Evolutionary conservation across 116 monocot species (phyloP).

Genomic region (Trichopus zeylanicus): DNA sequence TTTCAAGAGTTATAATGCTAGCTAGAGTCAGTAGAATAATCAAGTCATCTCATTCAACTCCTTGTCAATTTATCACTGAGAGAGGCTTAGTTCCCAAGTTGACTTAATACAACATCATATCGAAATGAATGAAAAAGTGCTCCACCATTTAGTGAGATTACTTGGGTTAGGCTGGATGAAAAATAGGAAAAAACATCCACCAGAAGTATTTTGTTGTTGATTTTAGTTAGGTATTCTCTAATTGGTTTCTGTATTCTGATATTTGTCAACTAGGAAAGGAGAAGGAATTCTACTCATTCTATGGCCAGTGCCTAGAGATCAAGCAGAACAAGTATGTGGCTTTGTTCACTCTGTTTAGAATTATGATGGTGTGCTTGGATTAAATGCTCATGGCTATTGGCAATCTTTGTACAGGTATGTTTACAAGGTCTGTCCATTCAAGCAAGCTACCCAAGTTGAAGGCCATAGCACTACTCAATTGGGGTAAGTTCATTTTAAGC

Average conservation of each 20-base stretch:
- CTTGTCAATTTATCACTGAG: too few species aligned
- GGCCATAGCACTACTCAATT: slow-evolving; percentile 74
- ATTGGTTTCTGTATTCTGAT: not conserved
- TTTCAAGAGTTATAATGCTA: not conserved
- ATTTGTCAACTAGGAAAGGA: slow-evolving; percentile 61
- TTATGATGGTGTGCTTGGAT: not conserved
- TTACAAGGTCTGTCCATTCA: slow-evolving; percentile 96
- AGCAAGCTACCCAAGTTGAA: slow-evolving; percentile 86
- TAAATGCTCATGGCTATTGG: slow-evolving; percentile 4
- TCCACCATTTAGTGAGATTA: too few species aligned
- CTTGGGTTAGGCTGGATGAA: too few species aligned
- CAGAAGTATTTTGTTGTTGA: too few species aligned
- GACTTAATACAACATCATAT: too few species aligned
- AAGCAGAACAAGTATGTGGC: slow-evolving; percentile 74
- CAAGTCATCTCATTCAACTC: not conserved
- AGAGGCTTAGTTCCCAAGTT: too few species aligned
- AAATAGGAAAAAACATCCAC: too few species aligned
- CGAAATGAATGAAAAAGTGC: too few species aligned
- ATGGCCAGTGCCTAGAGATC: slow-evolving; percentile 79
- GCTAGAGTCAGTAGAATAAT: not conserved
- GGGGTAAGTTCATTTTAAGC: slow-evolving; percentile 50
- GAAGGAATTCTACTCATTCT: slow-evolving; percentile 88
- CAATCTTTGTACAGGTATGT: slow-evolving; percentile 46
- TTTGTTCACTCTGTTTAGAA: not conserved
- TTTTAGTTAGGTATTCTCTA: not conserved